Evolutionary conservation across 805 yeast species (phyloP).

Genomic region (Nakazawaea ishiwadae): DNA sequence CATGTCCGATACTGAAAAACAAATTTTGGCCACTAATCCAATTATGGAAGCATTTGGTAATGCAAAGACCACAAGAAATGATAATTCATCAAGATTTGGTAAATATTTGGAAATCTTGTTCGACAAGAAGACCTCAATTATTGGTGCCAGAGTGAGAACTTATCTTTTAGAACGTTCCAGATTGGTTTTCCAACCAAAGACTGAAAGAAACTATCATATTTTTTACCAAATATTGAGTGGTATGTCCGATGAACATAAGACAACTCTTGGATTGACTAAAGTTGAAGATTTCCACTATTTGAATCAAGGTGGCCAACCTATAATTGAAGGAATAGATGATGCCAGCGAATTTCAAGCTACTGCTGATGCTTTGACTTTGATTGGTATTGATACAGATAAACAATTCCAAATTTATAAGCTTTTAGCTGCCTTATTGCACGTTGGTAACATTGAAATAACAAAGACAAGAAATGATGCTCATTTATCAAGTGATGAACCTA

Average conservation of each 20-base stretch:
- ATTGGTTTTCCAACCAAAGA: slow-evolving; percentile 83
- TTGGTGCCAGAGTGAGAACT: slow-evolving; percentile 93
- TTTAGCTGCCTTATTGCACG: slow-evolving; percentile 83
- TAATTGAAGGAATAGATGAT: slow-evolving; percentile 78
- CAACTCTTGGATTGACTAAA: slow-evolving; percentile 52
- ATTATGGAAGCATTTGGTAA: slow-evolving; percentile 98
- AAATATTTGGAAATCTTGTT: slow-evolving; percentile 90
- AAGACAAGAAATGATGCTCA: slow-evolving; percentile 83
- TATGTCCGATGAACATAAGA: slow-evolving; percentile 48
- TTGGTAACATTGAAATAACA: slow-evolving; percentile 86
- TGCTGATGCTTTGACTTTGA: slow-evolving; percentile 66
- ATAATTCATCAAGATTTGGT: slow-evolving; percentile 96
- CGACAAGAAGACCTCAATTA: slow-evolving; percentile 67
- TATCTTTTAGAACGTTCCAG: slow-evolving; percentile 91
- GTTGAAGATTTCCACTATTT: slow-evolving; percentile 74
- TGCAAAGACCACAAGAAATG: slow-evolving; percentile 95
- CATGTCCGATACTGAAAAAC: slow-evolving; percentile 89
- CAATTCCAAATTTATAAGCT: slow-evolving; percentile 72
- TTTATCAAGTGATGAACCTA: slow-evolving; percentile 82
- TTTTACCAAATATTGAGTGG: slow-evolving; percentile 89
- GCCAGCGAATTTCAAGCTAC: slow-evolving; percentile 73
- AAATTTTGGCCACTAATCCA: slow-evolving; percentile 94
- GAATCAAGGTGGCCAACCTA: slow-evolving; percentile 79
- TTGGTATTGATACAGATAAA: slow-evolving; percentile 59
- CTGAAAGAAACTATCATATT: slow-evolving; percentile 94